Evolutionary conservation across 2,329 filamentous ascomycete species (phyloP).

Genomic region (Stagonosporopsis rhizophila): DNA sequence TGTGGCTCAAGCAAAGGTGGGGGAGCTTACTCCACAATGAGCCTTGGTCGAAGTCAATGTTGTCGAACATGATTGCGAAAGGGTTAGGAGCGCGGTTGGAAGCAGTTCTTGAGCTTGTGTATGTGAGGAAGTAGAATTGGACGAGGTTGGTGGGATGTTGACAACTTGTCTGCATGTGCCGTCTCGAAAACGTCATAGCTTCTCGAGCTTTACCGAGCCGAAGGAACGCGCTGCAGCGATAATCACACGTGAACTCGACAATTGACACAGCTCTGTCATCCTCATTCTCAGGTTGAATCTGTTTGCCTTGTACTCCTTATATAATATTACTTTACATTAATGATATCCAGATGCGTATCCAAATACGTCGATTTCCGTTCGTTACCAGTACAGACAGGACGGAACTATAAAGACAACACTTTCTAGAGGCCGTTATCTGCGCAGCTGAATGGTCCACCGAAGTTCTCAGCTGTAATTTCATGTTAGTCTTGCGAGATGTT

Average conservation of each 20-base stretch:
- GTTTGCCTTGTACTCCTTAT: not conserved
- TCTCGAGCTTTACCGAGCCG: slow-evolving; percentile 16
- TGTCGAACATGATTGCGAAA: slow-evolving; percentile 30
- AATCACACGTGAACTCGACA: not conserved
- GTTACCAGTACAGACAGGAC: not conserved
- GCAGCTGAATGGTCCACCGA: slow-evolving; percentile 79
- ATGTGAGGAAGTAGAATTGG: not conserved
- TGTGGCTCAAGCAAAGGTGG: not conserved
- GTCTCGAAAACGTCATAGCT: slow-evolving; percentile 42
- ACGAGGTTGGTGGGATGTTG: slow-evolving; percentile 24
- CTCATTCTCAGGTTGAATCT: not conserved
- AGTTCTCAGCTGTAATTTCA: slow-evolving; percentile 58
- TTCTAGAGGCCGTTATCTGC: slow-evolving; percentile 67
- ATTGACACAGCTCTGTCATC: not conserved
- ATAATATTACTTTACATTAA: not conserved
- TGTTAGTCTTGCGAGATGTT: not conserved
- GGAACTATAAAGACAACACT: not conserved
- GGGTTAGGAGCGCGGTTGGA: not conserved
- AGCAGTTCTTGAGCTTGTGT: not conserved
- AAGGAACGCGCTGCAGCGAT: not conserved
- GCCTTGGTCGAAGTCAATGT: slow-evolving; percentile 55
- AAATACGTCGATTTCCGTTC: not conserved
- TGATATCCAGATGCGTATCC: not conserved
- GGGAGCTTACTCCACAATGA: slow-evolving; percentile 55
- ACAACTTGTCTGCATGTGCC: slow-evolving; percentile 32